These are phyloP conservation scores for Mortierella alpina DNA, from an alignment of 192 early-diverging fungal species.

Conservation along the genomic window DNA sequence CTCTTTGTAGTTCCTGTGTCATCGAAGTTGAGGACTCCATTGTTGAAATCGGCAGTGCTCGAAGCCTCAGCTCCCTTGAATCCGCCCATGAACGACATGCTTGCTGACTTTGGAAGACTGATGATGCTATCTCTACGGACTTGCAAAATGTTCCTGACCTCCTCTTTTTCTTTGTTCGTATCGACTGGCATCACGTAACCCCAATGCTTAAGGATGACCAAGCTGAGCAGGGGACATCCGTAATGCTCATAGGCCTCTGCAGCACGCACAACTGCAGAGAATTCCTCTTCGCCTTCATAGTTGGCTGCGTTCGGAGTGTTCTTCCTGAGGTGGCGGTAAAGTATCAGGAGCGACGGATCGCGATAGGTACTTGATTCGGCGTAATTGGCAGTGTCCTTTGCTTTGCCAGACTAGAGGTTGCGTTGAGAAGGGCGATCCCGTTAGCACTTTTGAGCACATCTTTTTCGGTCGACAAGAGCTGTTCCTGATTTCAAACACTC, in stretches of 20 bases:
- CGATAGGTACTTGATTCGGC: constrained; percentile 20
- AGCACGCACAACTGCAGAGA: constrained; percentile 69
- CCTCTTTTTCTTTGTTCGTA: constrained; percentile 4
- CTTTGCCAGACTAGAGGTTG: constrained; percentile 8
- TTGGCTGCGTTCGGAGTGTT: constrained; percentile 59
- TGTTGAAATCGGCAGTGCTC: background rate
- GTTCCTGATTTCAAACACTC: background rate
- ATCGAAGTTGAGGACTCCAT: constrained; percentile 22
- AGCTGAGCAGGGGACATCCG: constrained; percentile 79
- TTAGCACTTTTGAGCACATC: background rate
- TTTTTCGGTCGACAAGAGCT: background rate
- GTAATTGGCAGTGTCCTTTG: background rate
- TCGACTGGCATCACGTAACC: constrained; percentile 48
- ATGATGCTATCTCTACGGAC: constrained; percentile 29
- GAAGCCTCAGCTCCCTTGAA: background rate
- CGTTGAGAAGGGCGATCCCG: too few relatives aligned
- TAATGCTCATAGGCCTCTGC: constrained; percentile 79
- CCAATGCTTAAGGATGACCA: constrained; percentile 75
- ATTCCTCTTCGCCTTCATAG: constrained; percentile 67
- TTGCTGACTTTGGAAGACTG: constrained; percentile 24
- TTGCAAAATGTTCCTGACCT: constrained; percentile 23
- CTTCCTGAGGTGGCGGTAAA: constrained; percentile 75
- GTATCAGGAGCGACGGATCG: constrained; percentile 78
- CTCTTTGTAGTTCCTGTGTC: background rate
- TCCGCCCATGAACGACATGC: constrained; percentile 25